Percentiles rank a stretch among this genome's conserved stretches.
Conservation (phyloP, 495 filamentous ascomycete species). For the Aspergillus avenaceus region DNA sequence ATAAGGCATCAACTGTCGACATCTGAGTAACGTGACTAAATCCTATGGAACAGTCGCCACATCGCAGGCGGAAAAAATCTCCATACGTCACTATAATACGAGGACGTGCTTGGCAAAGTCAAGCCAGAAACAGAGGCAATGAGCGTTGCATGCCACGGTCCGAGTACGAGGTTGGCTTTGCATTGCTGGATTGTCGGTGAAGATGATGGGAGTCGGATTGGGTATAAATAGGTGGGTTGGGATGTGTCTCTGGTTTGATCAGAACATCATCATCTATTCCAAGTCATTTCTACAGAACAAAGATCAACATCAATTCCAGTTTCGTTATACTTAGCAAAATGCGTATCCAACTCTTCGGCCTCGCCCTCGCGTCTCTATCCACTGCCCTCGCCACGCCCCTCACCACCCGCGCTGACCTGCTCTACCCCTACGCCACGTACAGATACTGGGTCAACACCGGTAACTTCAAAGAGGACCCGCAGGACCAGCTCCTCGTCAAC, state of each 20-base stretch:
- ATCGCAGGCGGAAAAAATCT: too few species aligned
- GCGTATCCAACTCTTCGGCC: background rate
- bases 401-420: background rate
- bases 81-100: background rate
- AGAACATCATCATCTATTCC: too few species aligned
- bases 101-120: background rate
- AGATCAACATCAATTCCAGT: too few species aligned
- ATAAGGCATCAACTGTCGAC: too few species aligned
- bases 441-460: constrained; percentile 8
- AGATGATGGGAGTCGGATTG: background rate
- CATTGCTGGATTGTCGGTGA: background rate
- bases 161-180: background rate
- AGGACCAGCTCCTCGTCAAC: constrained; percentile 14
- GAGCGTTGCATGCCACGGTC: background rate
- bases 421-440: constrained; percentile 9
- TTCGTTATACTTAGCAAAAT: too few species aligned
- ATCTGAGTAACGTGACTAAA: too few species aligned
- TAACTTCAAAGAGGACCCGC: constrained; percentile 5
- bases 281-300: too few species aligned
- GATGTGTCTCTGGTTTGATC: too few species aligned
- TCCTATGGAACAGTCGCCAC: background rate
- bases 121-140: background rate
- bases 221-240: background rate
- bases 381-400: background rate
- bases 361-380: background rate